Evolutionary conservation across 1,139 yeast genomes (phyloP), one percentile per base, ranked within the genome.

Genomic region (Geotrichum candidum): DNA sequence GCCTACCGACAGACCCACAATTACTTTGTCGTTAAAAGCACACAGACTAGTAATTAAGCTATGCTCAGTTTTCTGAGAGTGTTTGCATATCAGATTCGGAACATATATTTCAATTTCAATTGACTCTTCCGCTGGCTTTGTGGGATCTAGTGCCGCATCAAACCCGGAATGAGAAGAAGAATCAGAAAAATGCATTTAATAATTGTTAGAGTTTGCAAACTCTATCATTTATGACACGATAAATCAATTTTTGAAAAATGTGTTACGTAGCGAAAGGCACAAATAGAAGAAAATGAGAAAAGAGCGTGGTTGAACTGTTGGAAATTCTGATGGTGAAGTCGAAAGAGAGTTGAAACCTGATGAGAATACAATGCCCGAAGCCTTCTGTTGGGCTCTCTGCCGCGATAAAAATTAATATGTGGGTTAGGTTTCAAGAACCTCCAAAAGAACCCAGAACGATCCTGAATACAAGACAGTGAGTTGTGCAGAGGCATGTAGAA

Each of bases 1-100:
- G n/a, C 74, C 74, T 25, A 64, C 61, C 25, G 65, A 59, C 23
- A 66, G 58, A 1, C 74, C 74, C 11, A 71, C 61, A 22, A 71
- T 61, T 53, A 71, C 63, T 57, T 66, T 67, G 50, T 70, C 73
- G 18, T 72, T 71, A 57, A 63, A 66, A 9, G 70, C 70, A 18
- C 54, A 50, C 1, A 63, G 41, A 45, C 60, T 54, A 2, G 53
- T 38, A 18, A 55, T 55, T 33, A 45, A 23, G 22, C 35, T 45
- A 11, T 50, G 15, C 10, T 5, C 41, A 13, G 56, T 15, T n/a
- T 54, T 35, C 13, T 29, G 45, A 18, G 46, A 11, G 2, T 46
- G 38, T 48, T 55, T 55, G 51, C 15, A 31, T 29, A 55, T 25
- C 11, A 55, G 38, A n/a, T 15, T 55, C n/a, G 58, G 58, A 18